Conservation (phyloP, 768 basidiomycete genomes). For the Wakefieldia striispora region DNA sequence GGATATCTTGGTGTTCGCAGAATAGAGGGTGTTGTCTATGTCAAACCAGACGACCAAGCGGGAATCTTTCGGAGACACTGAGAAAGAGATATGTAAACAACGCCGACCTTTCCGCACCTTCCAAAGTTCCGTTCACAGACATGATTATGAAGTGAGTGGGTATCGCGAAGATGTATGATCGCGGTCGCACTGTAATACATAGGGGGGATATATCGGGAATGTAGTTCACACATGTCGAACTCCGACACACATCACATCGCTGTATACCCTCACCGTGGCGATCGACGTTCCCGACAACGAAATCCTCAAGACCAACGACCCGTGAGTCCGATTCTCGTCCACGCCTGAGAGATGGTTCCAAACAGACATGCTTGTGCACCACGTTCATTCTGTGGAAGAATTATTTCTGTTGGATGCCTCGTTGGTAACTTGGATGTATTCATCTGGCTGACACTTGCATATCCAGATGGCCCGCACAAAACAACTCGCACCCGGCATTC, state of each 20-base stretch:
- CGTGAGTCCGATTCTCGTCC: slow-evolving; percentile 36
- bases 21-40: slow-evolving; percentile 88
- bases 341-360: slow-evolving; percentile 1
- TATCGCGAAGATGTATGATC: too few relatives aligned
- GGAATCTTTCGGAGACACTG: slow-evolving; percentile 40
- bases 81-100: background rate
- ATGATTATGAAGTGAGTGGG: slow-evolving; percentile 24
- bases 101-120: slow-evolving; percentile 20
- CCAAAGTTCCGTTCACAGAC: slow-evolving; percentile 17
- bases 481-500: slow-evolving; percentile 77
- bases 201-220: slow-evolving; percentile 15
- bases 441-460: slow-evolving; percentile 16
- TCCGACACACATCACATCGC: slow-evolving; percentile 18
- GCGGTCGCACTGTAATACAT: too few relatives aligned
- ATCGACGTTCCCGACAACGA: slow-evolving; percentile 32
- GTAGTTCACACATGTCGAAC: slow-evolving; percentile 25
- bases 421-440: slow-evolving; percentile 33
- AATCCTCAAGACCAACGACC: slow-evolving; percentile 44
- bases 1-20: slow-evolving; percentile 68
- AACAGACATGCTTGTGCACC: background rate
- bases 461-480: slow-evolving; percentile 82
- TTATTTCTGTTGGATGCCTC: slow-evolving; percentile 34
- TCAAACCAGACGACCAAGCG: slow-evolving; percentile 74
- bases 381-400: slow-evolving; percentile 3
- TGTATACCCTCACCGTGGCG: slow-evolving; percentile 15